Evolutionary conservation across 1,139 yeast species (phyloP).

Genomic region (Taphrina deformans): DNA sequence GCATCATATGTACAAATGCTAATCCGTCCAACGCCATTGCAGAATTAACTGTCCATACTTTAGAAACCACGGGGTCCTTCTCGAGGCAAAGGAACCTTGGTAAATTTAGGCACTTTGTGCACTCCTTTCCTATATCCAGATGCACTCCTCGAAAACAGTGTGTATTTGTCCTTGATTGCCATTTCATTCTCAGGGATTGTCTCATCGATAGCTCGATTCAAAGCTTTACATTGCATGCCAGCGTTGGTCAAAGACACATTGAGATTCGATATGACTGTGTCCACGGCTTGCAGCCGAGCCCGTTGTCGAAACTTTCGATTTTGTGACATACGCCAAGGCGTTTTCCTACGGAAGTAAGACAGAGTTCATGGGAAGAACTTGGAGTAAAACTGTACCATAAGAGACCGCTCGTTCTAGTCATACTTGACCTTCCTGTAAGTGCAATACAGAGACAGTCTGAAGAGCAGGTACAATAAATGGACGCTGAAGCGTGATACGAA

Average conservation of each 20-base stretch:
- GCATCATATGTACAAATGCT: conserved; percentile 12
- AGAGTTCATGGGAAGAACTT: too few species aligned
- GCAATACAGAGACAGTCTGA: too few species aligned
- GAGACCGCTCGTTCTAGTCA: conserved; percentile 32
- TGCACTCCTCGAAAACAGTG: conserved; percentile 74
- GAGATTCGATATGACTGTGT: conserved; percentile 69
- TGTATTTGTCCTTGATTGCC: conserved; percentile 79
- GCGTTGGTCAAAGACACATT: conserved; percentile 60
- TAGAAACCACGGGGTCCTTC: conserved; percentile 30
- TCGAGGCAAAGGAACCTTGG: conserved; percentile 31
- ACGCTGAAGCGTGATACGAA: neutral
- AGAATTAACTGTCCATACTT: neutral
- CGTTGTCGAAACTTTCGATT: conserved; percentile 83
- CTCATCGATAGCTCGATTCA: conserved; percentile 56
- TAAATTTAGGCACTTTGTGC: conserved; percentile 50
- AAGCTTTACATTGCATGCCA: conserved; percentile 54
- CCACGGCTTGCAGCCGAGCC: conserved; percentile 76
- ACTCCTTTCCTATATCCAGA: conserved; percentile 78
- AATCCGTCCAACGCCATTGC: neutral
- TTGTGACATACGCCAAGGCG: conserved; percentile 73
- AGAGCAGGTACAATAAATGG: too few species aligned
- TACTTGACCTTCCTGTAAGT: neutral
- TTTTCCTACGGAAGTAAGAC: conserved; percentile 50
- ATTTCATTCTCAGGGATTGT: conserved; percentile 81
- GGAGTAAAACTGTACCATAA: too few species aligned